Conservation (phyloP, 805 yeast genomes). For the Priceomyces carsonii region DNA sequence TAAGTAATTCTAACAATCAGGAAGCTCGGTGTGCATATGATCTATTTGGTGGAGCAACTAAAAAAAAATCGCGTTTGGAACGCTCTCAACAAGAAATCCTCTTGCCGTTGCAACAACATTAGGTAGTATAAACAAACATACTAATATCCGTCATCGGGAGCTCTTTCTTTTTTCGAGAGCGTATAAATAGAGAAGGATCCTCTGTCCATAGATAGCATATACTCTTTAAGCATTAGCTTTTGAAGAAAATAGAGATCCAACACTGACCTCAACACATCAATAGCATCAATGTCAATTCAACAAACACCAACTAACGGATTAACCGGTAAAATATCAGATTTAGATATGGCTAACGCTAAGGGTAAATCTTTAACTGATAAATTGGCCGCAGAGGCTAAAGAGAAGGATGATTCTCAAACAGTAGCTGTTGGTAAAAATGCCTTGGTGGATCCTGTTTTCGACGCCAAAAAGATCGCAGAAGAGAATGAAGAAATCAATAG, state of each 20-base stretch:
- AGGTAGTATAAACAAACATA: conserved; percentile 4
- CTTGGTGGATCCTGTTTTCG: conserved; percentile 19
- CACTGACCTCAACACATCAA: too few species aligned
- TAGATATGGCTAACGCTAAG: conserved; percentile 32
- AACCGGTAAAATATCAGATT: conserved; percentile 43
- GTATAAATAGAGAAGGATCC: conserved; percentile 2
- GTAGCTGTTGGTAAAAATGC: conserved; percentile 18
- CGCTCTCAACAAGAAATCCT: too few species aligned
- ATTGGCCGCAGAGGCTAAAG: conserved; percentile 42
- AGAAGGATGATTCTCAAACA: conserved; percentile 30
- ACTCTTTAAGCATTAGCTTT: too few species aligned
- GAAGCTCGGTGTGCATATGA: too few species aligned
- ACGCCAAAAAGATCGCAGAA: conserved; percentile 20
- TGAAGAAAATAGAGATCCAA: too few species aligned
- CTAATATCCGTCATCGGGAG: conserved; percentile 6
- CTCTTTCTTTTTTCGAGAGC: not conserved
- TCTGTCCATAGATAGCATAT: too few species aligned
- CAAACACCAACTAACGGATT: conserved; percentile 60
- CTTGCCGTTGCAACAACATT: too few species aligned
- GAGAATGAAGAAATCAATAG: conserved; percentile 27
- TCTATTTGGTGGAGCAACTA: too few species aligned
- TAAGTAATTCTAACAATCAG: too few species aligned
- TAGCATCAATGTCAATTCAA: conserved; percentile 46
- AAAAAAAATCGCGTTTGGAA: too few species aligned
- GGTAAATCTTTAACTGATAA: conserved; percentile 43